Conservation (phyloP, 345 rosid genomes). For the Aegle marmelos region DNA sequence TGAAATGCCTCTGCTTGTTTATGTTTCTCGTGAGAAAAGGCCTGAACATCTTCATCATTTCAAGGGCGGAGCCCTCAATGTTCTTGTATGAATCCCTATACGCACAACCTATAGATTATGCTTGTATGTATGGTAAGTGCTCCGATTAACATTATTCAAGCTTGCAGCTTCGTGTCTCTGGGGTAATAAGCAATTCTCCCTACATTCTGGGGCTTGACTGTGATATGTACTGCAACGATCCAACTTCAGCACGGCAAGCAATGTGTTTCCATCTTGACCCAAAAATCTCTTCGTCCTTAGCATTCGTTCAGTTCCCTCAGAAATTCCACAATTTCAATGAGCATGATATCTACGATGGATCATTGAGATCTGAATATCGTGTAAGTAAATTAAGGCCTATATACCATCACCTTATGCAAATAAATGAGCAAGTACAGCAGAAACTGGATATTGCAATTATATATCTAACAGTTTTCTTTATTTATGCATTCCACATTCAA, state of each 20-base stretch:
- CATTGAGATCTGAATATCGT: constrained; percentile 12
- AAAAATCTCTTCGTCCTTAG: constrained; percentile 21
- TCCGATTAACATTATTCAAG: not conserved
- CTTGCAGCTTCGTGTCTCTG: constrained; percentile 49
- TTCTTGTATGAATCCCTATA: constrained; percentile 29
- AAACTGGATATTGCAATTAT: not conserved
- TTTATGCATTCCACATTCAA: not conserved
- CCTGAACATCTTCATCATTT: constrained; percentile 36
- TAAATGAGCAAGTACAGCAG: not conserved
- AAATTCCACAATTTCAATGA: constrained; percentile 34
- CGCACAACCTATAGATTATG: not conserved
- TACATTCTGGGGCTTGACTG: constrained; percentile 44
- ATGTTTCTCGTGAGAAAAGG: constrained; percentile 46
- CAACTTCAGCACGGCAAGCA: constrained; percentile 45
- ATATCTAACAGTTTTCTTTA: not conserved
- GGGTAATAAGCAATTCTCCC: constrained; percentile 44
- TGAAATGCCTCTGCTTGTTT: constrained; percentile 37
- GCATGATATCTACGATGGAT: constrained; percentile 46
- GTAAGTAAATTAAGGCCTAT: not conserved
- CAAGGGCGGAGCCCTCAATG: constrained; percentile 63
- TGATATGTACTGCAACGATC: constrained; percentile 57
- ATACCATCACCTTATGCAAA: not conserved
- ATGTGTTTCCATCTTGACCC: constrained; percentile 47
- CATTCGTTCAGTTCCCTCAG: constrained; percentile 53
- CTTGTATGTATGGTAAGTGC: not conserved